A percentile compares a stretch with the other conserved stretches of the same genome.
Evolutionary conservation across 2,329 filamentous ascomycete genomes (phyloP).

Genomic region (Chrysoporthe deuterocubensis): DNA sequence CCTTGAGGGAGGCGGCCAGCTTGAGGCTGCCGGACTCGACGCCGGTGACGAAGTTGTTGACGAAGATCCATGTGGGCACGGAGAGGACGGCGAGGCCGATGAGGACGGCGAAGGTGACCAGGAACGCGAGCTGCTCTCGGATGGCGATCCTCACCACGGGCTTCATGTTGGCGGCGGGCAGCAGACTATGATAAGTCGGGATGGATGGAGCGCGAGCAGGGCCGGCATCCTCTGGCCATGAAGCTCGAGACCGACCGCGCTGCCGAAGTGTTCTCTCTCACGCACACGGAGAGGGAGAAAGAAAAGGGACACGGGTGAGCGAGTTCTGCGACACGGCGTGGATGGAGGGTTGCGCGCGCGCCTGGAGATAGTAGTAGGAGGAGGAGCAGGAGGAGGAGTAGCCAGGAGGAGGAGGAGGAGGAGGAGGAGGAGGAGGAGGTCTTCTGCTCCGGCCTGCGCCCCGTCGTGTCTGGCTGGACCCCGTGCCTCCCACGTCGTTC

Average conservation of each 20-base stretch:
- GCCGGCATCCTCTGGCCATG: slow-evolving; percentile 37
- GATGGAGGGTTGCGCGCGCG: neutral
- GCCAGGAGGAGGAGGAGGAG: neutral
- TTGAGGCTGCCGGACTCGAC: slow-evolving; percentile 66
- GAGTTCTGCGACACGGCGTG: neutral
- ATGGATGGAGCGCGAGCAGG: slow-evolving; percentile 30
- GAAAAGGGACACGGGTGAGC: neutral
- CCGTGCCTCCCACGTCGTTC: neutral
- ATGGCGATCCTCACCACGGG: slow-evolving; percentile 80
- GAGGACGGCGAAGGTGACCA: slow-evolving; percentile 77
- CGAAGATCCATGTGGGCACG: slow-evolving; percentile 71
- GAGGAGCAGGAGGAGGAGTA: no score
- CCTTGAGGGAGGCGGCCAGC: slow-evolving; percentile 84
- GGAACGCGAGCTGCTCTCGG: slow-evolving; percentile 79
- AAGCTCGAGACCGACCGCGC: neutral
- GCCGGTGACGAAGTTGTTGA: slow-evolving; percentile 56
- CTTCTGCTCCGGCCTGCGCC: neutral
- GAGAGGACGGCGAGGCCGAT: slow-evolving; percentile 77
- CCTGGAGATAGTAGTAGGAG: no score
- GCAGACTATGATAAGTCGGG: slow-evolving; percentile 38
- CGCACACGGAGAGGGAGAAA: neutral
- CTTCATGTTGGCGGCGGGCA: slow-evolving; percentile 26
- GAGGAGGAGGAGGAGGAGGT: neutral
- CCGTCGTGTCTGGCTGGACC: neutral
- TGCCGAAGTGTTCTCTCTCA: neutral